Conservation (phyloP, 192 early-diverging fungal species). For the Dissophora globulifera region DNA sequence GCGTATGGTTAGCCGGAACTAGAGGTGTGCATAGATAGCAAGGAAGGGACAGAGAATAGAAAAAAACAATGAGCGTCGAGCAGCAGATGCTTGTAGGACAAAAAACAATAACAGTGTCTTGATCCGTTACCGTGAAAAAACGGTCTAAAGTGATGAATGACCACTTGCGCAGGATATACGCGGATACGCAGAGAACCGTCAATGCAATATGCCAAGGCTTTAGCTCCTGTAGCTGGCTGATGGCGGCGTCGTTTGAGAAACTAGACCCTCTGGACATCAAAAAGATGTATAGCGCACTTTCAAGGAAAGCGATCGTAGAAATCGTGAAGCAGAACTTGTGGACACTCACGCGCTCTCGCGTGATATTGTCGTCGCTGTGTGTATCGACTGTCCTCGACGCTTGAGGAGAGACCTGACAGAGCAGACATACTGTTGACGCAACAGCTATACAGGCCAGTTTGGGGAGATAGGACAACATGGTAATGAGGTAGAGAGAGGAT, state of each 20-base stretch:
- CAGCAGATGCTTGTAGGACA: too few species aligned
- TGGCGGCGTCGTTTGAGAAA: background rate
- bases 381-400: constrained; percentile 7
- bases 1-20: constrained; percentile 32
- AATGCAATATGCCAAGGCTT: constrained; percentile 14
- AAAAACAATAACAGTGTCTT: background rate
- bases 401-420: background rate
- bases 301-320: background rate
- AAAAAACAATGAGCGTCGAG: too few species aligned
- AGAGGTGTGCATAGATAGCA: too few species aligned
- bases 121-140: constrained; percentile 27
- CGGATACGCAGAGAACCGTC: background rate
- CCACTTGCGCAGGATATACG: constrained; percentile 20
- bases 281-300: background rate
- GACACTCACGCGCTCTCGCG: background rate
- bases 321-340: background rate
- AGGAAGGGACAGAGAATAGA: too few species aligned
- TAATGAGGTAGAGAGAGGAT: too few species aligned
- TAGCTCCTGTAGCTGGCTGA: background rate
- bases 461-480: too few species aligned
- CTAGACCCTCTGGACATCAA: background rate
- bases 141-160: constrained; percentile 27
- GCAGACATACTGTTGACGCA: too few species aligned
- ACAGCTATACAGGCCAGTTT: too few species aligned
- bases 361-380: constrained; percentile 7